Base-by-base conservation (phyloP, 2,329 filamentous ascomycete species). In the Phyllosticta citrichinensis region DNA sequence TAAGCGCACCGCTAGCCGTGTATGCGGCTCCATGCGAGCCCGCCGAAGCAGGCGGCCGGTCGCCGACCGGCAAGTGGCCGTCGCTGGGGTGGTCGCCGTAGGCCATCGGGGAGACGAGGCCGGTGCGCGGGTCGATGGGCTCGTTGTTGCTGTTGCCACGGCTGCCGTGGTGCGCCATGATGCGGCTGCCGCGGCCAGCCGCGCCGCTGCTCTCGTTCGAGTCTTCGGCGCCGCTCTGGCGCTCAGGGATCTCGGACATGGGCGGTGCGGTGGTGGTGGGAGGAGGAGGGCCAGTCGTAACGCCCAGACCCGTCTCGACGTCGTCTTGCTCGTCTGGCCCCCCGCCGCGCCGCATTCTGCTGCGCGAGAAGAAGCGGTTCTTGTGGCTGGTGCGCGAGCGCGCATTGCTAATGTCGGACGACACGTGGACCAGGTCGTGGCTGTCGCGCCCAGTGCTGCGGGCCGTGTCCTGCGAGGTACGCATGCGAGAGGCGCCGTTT, bases 281-380 rank as follows among this genome's bases (percentile, higher is more conserved):
- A 65, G 6, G 65, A 65, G 6, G 66, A n/a, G 25, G 61, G 57
- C 2, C 67, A 66, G 33, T 40, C 11, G 14, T 40, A 5, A 40
- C 9, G 9, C 33, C 78, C 62, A 78, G 76, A 9, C 77, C 79
- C 64, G 79, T 76, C 59, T 78, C 79, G 65, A 75, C 73, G 62
- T 80, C 73, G 2, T 70, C 75, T 9, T 76, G 71, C 33, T 67
- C 70, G 11, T 66, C 62, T 5, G 33, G 9, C 11, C 33, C 33
- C 6, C 33, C 33, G 10, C 33, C 33, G 12, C 33, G 33, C 11
- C 65, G 67, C 52, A 62, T 63, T 40, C 58, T 63, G 22, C 65
- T 67, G n/a, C 83, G 79, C 40, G 79, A 74, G 71, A 88, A 84
- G 74, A 87, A 87, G 2, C 84, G 79, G 64, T 85, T 86, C 6